Evolutionary conservation across 1,139 yeast species (phyloP), one percentile per base, ranked within the genome.

Genomic region (Lodderomyces jiufengensis): DNA sequence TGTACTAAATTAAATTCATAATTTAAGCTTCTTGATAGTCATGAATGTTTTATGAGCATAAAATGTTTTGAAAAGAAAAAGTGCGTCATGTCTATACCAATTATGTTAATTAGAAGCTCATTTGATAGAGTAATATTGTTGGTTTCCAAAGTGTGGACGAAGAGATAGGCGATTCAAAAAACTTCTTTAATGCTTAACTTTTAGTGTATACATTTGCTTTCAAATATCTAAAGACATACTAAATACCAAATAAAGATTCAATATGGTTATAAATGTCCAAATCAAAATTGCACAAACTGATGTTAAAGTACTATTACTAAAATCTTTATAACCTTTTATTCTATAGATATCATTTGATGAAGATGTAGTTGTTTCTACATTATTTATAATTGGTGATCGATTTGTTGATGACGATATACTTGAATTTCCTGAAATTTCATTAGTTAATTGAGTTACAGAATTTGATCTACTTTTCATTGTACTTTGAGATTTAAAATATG

Each of bases 191-290:
- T n/a, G n/a, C n/a, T n/a, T n/a, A n/a, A n/a, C n/a, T n/a, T n/a
- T n/a, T n/a, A n/a, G n/a, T n/a, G n/a, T n/a, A n/a, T n/a, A n/a
- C n/a, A n/a, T n/a, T n/a, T n/a, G n/a, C n/a, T n/a, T n/a, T n/a
- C n/a, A 18, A 18, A 18, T 5, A 21, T 45, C 73, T 41, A 69
- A 48, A n/a, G 62, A 50, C 57, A 73, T 59, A 49, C 76, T 73
- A 9, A 66, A 63, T 31, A 76, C 61, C 48, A 76, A 63, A 59
- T 72, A 76, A 33, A 71, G 55, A 44, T 76, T 76, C 47, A 76
- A 63, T 28, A 69, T 51, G 3, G 78, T 65, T 31, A 76, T 72
- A 39, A 76, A 65, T 1, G 67, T 67, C 82, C 82, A 76, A 5
- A 73, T 61, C 31, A 69, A 37, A 6, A 75, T 52, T 6, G 81